A percentile compares a stretch with the other conserved stretches of the same genome.
These are phyloP conservation scores for Cylindrodendrum hubeiense DNA, from an alignment of 2,329 filamentous ascomycete species.

Conservation along the genomic window DNA sequence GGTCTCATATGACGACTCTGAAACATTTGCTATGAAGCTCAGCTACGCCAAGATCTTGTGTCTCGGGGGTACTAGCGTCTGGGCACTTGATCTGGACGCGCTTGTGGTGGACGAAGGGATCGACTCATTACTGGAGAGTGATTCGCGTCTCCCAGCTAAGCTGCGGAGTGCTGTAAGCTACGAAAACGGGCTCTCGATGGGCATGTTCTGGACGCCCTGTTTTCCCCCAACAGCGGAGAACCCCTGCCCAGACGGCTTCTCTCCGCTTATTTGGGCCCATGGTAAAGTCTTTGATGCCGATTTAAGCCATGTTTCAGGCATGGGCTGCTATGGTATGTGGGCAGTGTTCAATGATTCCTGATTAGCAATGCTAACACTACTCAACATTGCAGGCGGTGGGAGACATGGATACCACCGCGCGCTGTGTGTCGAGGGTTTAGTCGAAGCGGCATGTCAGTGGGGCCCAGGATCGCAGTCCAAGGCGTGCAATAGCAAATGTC, in stretches of 20 bases:
- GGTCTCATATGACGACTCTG: slow-evolving; percentile 48
- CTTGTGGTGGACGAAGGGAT: not conserved
- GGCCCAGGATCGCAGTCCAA: not conserved
- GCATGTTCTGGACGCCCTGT: not conserved
- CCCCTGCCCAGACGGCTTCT: not conserved
- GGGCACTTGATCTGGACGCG: not conserved
- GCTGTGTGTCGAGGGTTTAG: not conserved
- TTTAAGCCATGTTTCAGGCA: not conserved
- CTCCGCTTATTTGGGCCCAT: not conserved
- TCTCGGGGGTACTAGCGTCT: not conserved
- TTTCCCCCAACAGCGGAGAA: not conserved
- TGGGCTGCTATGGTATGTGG: not conserved
- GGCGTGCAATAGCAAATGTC: not conserved
- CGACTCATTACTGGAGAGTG: not conserved
- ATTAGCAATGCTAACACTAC: not conserved
- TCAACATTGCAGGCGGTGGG: not conserved
- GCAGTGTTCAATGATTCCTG: not conserved
- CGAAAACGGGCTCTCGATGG: not conserved
- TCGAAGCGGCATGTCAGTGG: not conserved
- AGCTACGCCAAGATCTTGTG: too few species aligned
- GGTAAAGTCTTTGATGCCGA: not conserved
- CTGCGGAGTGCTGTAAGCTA: not conserved
- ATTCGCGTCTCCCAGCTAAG: not conserved
- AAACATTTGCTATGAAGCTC: slow-evolving; percentile 28
- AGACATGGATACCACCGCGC: not conserved